phyloP scores from a whole-genome alignment of 177 flowering plant genomes.

The Tripterygium wilfordii region DNA sequence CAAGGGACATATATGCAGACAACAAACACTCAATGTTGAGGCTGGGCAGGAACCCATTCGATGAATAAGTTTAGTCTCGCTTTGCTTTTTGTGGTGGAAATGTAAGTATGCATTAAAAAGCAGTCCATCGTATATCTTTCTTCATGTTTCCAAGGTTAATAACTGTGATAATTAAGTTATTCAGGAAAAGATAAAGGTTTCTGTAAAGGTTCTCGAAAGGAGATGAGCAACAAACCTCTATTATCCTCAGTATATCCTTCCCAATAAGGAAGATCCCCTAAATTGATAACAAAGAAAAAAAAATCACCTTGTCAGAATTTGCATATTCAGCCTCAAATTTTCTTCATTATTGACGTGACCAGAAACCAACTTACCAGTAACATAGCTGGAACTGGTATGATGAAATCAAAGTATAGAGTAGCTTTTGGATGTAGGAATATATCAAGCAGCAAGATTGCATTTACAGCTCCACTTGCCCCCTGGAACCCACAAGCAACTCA shows the following conservation, averaged over 20 bases:
- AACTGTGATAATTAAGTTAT: too few relatives aligned
- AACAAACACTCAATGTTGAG: too few relatives aligned
- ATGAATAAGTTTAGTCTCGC: too few relatives aligned
- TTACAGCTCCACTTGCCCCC: conserved; percentile 98
- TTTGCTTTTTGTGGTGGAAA: too few relatives aligned
- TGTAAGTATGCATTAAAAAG: too few relatives aligned
- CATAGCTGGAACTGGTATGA: conserved; percentile 86
- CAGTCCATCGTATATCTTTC: too few relatives aligned
- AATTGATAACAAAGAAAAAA: conserved; percentile 6
- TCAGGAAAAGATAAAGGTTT: too few relatives aligned
- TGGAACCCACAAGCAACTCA: conserved; percentile 18
- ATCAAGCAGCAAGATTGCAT: conserved; percentile 83
- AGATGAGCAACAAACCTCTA: conserved; percentile 40
- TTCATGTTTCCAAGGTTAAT: too few relatives aligned
- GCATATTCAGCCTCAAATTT: background rate
- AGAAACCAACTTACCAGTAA: conserved; percentile 49
- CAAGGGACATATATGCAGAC: too few relatives aligned
- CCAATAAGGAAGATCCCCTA: conserved; percentile 85
- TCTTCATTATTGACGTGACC: background rate
- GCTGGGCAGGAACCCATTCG: too few relatives aligned
- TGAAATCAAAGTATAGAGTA: conserved; percentile 46
- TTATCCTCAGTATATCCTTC: conserved; percentile 52
- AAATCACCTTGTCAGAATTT: background rate
- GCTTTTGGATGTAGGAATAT: conserved; percentile 76
- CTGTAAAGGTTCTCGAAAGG: too few relatives aligned